Evolutionary conservation across 768 basidiomycete species (phyloP).

Genomic region (Hericium rajendrae): DNA sequence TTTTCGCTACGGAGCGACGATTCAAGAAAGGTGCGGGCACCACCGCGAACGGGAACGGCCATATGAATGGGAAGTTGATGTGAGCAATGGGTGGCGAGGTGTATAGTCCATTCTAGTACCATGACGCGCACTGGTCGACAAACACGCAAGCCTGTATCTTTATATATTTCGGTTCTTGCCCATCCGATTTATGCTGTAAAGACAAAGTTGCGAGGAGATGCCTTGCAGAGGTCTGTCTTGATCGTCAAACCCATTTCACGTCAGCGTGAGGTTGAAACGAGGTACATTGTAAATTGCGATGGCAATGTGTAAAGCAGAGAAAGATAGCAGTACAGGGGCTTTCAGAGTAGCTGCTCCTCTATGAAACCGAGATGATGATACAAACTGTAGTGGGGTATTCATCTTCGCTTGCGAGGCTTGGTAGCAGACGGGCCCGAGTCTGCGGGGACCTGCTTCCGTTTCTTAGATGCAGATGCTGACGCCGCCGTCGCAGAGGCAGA

Average conservation of each 20-base stretch:
- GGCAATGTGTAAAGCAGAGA: no score
- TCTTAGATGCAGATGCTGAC: neutral
- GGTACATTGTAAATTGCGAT: no score
- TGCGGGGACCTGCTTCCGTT: neutral
- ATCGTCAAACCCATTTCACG: no score
- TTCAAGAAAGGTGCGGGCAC: slow-evolving; percentile 48
- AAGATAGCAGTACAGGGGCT: no score
- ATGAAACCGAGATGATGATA: no score
- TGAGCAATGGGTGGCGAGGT: neutral
- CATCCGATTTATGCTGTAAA: neutral
- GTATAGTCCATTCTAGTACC: no score
- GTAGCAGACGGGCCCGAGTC: neutral
- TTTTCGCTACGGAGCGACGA: slow-evolving; percentile 73
- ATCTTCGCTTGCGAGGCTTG: neutral
- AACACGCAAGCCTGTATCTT: neutral
- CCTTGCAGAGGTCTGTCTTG: no score
- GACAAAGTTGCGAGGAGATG: no score
- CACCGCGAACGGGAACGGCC: slow-evolving; percentile 10
- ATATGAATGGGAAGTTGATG: slow-evolving; percentile 14
- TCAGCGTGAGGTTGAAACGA: no score
- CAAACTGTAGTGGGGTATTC: neutral
- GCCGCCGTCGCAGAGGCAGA: slow-evolving; percentile 1
- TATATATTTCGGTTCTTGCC: neutral
- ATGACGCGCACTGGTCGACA: neutral
- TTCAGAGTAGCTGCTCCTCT: no score